Evolutionary conservation across 1,284 basidiomycete genomes (phyloP).

Genomic region (Cutaneotrichosporon sp.): DNA sequence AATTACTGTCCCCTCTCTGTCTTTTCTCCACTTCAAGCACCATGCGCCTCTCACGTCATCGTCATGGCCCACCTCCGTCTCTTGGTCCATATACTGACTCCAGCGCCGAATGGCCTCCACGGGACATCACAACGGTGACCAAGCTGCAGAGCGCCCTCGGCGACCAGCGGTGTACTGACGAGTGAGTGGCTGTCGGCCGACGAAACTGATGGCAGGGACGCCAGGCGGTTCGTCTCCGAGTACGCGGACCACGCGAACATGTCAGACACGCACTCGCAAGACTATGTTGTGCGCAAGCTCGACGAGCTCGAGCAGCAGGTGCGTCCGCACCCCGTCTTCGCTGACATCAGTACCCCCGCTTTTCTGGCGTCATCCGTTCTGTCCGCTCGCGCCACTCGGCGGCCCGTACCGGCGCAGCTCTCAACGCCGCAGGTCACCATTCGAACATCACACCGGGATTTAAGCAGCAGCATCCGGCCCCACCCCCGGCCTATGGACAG

Average conservation of each 20-base stretch:
- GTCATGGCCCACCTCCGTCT: too few species aligned
- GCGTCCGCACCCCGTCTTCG: not conserved
- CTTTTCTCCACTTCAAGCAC: too few species aligned
- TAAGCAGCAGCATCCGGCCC: not conserved
- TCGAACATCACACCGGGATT: not conserved
- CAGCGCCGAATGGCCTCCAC: not conserved
- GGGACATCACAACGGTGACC: not conserved
- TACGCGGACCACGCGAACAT: not conserved
- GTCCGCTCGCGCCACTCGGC: not conserved
- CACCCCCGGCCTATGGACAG: not conserved
- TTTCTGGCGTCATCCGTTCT: not conserved
- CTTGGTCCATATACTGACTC: not conserved
- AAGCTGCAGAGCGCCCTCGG: not conserved
- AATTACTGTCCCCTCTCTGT: too few species aligned
- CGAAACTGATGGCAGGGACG: not conserved
- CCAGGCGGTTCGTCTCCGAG: not conserved
- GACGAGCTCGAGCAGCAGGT: slow-evolving; percentile 6
- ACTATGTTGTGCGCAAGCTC: slow-evolving; percentile 1
- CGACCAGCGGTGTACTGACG: not conserved
- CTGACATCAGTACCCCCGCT: slow-evolving; percentile 1
- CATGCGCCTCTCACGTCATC: too few species aligned
- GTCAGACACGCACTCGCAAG: slow-evolving; percentile 1
- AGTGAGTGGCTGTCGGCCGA: not conserved
- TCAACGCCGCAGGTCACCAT: not conserved
- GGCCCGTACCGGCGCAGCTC: not conserved